Evolutionary conservation across 768 basidiomycete species (phyloP).

Genomic region (Russula sp.): DNA sequence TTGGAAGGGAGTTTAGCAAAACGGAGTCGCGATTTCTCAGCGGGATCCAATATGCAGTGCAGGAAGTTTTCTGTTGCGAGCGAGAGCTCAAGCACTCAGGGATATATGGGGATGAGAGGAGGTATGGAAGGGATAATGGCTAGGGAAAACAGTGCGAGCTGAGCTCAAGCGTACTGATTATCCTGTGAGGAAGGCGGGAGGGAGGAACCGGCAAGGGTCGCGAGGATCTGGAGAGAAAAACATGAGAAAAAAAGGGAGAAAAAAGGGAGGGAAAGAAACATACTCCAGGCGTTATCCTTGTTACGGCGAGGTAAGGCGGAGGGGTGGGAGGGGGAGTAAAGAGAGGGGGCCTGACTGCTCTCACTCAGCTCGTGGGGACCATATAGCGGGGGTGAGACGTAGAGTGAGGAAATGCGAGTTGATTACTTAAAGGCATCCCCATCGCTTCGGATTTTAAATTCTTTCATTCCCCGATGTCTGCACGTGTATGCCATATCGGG

Average conservation of each 20-base stretch:
- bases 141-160: conserved; percentile 33
- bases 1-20: conserved; percentile 28
- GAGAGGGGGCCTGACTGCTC: conserved; percentile 32
- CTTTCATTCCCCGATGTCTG: conserved; percentile 18
- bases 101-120: conserved; percentile 17
- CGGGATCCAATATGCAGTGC: conserved; percentile 50
- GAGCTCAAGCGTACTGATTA: conserved; percentile 40
- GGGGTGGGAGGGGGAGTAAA: conserved; percentile 33
- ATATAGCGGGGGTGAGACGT: conserved; percentile 28
- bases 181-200: conserved; percentile 47
- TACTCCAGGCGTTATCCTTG: conserved; percentile 56
- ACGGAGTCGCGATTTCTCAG: conserved; percentile 50
- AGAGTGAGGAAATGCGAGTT: conserved; percentile 1
- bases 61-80: conserved; percentile 37
- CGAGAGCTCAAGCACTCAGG: conserved; percentile 20
- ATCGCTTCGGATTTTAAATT: conserved; percentile 16
- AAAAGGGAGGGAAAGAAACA: background rate
- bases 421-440: conserved; percentile 22
- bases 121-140: conserved; percentile 35
- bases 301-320: conserved; percentile 48
- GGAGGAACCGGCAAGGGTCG: conserved; percentile 89
- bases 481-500: conserved; percentile 24
- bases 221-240: conserved; percentile 58
- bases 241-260: background rate
- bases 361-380: conserved; percentile 29